A percentile compares a stretch with the other conserved stretches of the same genome.
These are phyloP conservation scores for Marsdenia floribunda DNA, from an alignment of 257 asterid genomes.

Conservation along the genomic window DNA sequence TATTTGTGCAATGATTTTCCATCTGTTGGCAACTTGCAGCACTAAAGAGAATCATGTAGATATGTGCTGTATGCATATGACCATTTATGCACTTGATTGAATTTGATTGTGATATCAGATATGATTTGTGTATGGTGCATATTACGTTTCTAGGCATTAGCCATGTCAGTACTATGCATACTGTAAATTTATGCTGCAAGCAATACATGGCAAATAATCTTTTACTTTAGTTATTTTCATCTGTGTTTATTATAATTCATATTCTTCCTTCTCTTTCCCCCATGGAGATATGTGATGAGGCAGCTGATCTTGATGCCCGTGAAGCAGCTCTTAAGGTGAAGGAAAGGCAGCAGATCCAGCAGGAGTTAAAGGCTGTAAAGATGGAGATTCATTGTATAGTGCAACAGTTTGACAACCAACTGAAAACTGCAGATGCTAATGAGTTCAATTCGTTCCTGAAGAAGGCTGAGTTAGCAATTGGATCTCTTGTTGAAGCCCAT, in stretches of 20 bases:
- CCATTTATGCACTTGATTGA: not conserved
- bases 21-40: not conserved
- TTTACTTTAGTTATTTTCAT: not conserved
- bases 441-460: slow-evolving; percentile 52
- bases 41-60: not conserved
- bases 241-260: not conserved
- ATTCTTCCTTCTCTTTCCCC: slow-evolving; percentile 11
- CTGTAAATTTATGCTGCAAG: not conserved
- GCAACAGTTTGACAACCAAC: slow-evolving; percentile 60
- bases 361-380: slow-evolving; percentile 50
- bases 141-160: too few species aligned
- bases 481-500: slow-evolving; percentile 56
- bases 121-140: not conserved
- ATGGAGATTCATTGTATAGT: slow-evolving; percentile 51
- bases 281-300: slow-evolving; percentile 60
- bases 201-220: not conserved
- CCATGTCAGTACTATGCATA: too few species aligned
- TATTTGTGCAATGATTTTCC: not conserved
- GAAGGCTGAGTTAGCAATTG: slow-evolving; percentile 61
- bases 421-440: slow-evolving; percentile 32
- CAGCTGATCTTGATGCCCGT: slow-evolving; percentile 68
- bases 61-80: not conserved
- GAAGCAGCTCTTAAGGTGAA: slow-evolving; percentile 73
- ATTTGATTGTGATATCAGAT: not conserved
- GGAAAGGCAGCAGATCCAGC: slow-evolving; percentile 53